phyloP scores from a whole-genome alignment of 306 rosid genomes.

The Mimosa bimucronata region DNA sequence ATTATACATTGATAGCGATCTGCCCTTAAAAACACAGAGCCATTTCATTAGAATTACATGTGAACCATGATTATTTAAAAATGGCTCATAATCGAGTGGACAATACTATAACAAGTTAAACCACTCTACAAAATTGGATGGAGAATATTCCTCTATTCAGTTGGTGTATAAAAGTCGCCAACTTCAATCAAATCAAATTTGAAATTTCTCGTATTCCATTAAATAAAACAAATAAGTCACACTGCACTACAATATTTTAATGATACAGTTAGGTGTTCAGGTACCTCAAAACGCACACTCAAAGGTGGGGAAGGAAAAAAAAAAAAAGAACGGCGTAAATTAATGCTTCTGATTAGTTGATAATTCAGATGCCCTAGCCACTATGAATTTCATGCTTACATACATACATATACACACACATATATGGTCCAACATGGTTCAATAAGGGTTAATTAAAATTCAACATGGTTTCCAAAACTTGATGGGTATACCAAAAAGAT shows the following conservation, averaged over 20 bases:
- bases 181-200: not conserved
- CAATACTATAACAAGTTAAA: not conserved
- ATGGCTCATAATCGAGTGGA: not conserved
- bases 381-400: no score
- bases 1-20: not conserved
- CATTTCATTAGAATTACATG: not conserved
- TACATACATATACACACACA: no score
- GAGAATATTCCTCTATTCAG: not conserved
- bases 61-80: not conserved
- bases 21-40: not conserved
- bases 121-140: not conserved
- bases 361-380: no score
- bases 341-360: no score
- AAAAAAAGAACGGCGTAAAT: no score
- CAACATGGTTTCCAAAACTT: not conserved
- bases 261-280: no score
- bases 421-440: not conserved
- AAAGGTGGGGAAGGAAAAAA: no score
- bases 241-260: no score
- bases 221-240: not conserved
- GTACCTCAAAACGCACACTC: no score
- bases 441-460: not conserved
- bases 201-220: not conserved
- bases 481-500: not conserved
- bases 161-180: not conserved